These are phyloP conservation scores for Centrapalus pauciflorus DNA, from an alignment of 129 eudicot species.

Conservation along the genomic window DNA sequence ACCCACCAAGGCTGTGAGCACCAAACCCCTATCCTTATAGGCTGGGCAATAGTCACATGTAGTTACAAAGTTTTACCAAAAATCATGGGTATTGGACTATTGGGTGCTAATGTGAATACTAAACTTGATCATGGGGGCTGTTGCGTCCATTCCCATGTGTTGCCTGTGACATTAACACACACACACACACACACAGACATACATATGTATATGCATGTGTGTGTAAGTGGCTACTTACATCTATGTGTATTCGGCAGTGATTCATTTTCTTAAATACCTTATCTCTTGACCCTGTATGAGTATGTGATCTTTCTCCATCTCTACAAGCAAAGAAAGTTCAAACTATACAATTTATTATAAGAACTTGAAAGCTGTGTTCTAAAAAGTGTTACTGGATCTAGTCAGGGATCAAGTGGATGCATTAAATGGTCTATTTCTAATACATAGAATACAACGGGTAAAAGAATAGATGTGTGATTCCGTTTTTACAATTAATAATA, in stretches of 20 bases:
- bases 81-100: no score
- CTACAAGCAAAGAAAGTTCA: background rate
- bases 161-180: no score
- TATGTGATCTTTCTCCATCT: background rate
- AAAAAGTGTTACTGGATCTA: background rate
- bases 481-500: no score
- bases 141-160: no score
- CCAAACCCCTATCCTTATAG: no score
- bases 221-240: background rate
- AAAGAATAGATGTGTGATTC: background rate
- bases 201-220: background rate
- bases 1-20: no score
- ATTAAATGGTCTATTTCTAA: background rate
- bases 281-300: background rate
- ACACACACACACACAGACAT: background rate
- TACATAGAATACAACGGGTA: background rate
- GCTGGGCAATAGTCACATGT: no score
- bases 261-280: background rate
- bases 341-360: background rate
- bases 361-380: background rate
- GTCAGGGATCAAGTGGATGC: background rate
- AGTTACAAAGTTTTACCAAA: no score
- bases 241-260: no score
- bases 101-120: no score
- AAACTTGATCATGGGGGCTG: no score